Conservation (phyloP, 2,329 filamentous ascomycete species). For the Boeremia exigua region DNA sequence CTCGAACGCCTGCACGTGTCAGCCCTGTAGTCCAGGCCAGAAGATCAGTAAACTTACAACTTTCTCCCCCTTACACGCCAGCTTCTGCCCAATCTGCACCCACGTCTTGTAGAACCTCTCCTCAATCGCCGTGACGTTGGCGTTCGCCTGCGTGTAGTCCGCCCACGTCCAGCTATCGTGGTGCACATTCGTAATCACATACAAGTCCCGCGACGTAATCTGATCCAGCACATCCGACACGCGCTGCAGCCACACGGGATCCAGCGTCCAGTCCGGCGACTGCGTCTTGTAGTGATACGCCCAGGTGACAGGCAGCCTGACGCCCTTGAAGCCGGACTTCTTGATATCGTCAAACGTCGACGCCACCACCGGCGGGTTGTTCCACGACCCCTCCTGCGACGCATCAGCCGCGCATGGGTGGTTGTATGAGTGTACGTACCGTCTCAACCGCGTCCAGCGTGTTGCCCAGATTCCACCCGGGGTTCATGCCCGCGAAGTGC, state of each 20-base stretch:
- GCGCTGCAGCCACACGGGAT: slow-evolving; percentile 62
- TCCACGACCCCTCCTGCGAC: slow-evolving; percentile 61
- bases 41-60: slow-evolving; percentile 38
- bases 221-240: slow-evolving; percentile 65
- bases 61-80: slow-evolving; percentile 61
- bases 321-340: slow-evolving; percentile 62
- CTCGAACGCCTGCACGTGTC: slow-evolving; percentile 55
- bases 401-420: neutral
- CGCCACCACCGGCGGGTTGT: slow-evolving; percentile 59
- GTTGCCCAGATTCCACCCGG: slow-evolving; percentile 68
- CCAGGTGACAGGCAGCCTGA: slow-evolving; percentile 67
- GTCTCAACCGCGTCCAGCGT: slow-evolving; percentile 62
- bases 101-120: slow-evolving; percentile 63
- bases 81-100: slow-evolving; percentile 62
- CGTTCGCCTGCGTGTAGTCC: slow-evolving; percentile 55
- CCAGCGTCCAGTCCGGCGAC: slow-evolving; percentile 61
- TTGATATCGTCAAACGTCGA: slow-evolving; percentile 61
- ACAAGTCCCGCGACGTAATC: slow-evolving; percentile 59
- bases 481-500: slow-evolving; percentile 57
- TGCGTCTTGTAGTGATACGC: slow-evolving; percentile 61
- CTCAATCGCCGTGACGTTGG: slow-evolving; percentile 61
- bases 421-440: neutral
- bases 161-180: slow-evolving; percentile 67
- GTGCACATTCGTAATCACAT: slow-evolving; percentile 64
- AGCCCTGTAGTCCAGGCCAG: neutral